Percentiles rank a stretch among this genome's conserved stretches.
These are phyloP conservation scores for Arachnopeziza araneosa DNA, from an alignment of 2,329 filamentous ascomycete genomes.

Conservation along the genomic window DNA sequence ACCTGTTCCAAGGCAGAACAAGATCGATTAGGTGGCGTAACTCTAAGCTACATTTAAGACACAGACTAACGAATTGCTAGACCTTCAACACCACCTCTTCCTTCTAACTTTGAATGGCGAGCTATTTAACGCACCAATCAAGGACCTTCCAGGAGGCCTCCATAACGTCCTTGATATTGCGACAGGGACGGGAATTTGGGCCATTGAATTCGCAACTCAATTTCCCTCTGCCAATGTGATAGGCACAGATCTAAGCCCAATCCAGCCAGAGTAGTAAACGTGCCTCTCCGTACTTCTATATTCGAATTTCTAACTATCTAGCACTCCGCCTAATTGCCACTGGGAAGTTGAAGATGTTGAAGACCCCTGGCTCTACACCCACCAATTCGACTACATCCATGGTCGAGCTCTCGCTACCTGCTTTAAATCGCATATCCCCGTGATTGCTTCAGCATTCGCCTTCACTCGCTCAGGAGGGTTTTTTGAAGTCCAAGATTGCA, in stretches of 20 bases:
- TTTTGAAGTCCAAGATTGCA: constrained; percentile 29
- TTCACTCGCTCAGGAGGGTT: constrained; percentile 20
- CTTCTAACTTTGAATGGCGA: constrained; percentile 5
- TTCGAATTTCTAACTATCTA: constrained; percentile 12
- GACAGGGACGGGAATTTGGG: constrained; percentile 37
- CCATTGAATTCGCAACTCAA: constrained; percentile 25
- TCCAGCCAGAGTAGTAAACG: constrained; percentile 44
- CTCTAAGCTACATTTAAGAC: not conserved
- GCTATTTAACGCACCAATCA: constrained; percentile 7
- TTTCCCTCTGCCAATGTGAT: constrained; percentile 22
- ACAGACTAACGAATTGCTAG: not conserved
- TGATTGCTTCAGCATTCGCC: constrained; percentile 9
- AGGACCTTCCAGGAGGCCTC: constrained; percentile 5
- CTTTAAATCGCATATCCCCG: constrained; percentile 46
- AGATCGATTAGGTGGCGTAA: constrained; percentile 6
- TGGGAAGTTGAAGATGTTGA: constrained; percentile 49
- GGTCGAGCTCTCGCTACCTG: constrained; percentile 47
- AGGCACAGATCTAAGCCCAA: constrained; percentile 60
- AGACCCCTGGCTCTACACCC: constrained; percentile 36
- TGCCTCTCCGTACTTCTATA: constrained; percentile 8
- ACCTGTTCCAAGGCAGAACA: constrained; percentile 3
- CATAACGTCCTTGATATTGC: constrained; percentile 34
- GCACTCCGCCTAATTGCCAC: constrained; percentile 64
- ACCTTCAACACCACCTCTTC: constrained; percentile 12
- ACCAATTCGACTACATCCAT: constrained; percentile 52